These are phyloP conservation scores for Venturiaceae sp. DNA, from an alignment of 2,329 filamentous ascomycete genomes.

Conservation along the genomic window DNA sequence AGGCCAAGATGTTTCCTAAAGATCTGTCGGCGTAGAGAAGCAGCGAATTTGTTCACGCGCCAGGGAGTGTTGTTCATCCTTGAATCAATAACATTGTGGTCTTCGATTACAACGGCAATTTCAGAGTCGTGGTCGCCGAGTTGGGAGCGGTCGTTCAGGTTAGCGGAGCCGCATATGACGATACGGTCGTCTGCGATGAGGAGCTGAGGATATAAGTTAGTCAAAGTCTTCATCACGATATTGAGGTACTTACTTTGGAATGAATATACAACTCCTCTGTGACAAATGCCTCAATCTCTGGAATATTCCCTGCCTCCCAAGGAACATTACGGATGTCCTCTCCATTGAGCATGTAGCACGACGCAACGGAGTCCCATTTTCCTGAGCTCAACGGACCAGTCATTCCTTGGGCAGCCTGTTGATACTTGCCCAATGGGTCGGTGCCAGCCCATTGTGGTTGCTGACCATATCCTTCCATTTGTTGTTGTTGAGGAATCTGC, in stretches of 20 bases:
- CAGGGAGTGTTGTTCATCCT: slow-evolving; percentile 65
- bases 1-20: slow-evolving; percentile 90
- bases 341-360: slow-evolving; percentile 76
- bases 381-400: slow-evolving; percentile 33
- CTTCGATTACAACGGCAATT: slow-evolving; percentile 82
- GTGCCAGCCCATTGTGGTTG: slow-evolving; percentile 14
- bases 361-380: slow-evolving; percentile 66
- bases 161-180: slow-evolving; percentile 71
- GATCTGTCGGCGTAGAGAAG: slow-evolving; percentile 72
- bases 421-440: slow-evolving; percentile 58
- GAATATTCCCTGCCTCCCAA: slow-evolving; percentile 44
- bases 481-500: slow-evolving; percentile 3
- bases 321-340: slow-evolving; percentile 56
- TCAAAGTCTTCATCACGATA: neutral
- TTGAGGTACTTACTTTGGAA: slow-evolving; percentile 42
- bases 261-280: slow-evolving; percentile 55
- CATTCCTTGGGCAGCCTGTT: slow-evolving; percentile 53
- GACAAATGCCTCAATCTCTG: slow-evolving; percentile 53
- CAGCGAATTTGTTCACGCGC: slow-evolving; percentile 64
- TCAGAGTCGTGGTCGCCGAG: slow-evolving; percentile 79
- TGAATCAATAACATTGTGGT: slow-evolving; percentile 59
- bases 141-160: slow-evolving; percentile 65
- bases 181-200: slow-evolving; percentile 74
- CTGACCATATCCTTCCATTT: slow-evolving; percentile 9
- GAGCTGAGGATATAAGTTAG: slow-evolving; percentile 31